Evolutionary conservation across 2,329 filamentous ascomycete species (phyloP).

Genomic region (Fusarium fujikuroi): DNA sequence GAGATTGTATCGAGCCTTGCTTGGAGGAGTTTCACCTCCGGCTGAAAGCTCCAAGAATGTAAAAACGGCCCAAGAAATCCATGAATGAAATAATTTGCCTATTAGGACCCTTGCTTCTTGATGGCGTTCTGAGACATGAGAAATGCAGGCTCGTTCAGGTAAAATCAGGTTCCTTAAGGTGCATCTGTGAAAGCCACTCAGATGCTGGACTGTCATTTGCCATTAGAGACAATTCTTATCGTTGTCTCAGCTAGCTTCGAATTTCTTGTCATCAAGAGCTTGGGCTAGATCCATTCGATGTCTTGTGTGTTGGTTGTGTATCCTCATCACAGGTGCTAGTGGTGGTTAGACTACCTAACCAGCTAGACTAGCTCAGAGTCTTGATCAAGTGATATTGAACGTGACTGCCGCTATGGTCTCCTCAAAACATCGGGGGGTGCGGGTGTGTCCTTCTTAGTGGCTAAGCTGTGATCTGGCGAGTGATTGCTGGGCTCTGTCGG

Average conservation of each 20-base stretch:
- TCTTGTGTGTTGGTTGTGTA: slow-evolving; percentile 33
- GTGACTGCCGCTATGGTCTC: slow-evolving; percentile 15
- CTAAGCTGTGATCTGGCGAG: slow-evolving; percentile 1
- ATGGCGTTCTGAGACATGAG: slow-evolving; percentile 34
- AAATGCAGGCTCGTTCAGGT: slow-evolving; percentile 9
- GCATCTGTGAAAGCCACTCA: slow-evolving; percentile 21
- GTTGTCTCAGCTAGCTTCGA: slow-evolving; percentile 23
- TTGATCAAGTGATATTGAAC: slow-evolving; percentile 26
- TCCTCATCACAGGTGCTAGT: slow-evolving; percentile 14
- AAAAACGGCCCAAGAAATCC: slow-evolving; percentile 9
- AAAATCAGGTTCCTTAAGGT: not conserved
- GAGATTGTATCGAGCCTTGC: not conserved
- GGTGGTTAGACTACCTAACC: slow-evolving; percentile 22
- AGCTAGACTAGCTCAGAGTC: slow-evolving; percentile 33
- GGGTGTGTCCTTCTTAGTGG: slow-evolving; percentile 4
- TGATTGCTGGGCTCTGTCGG: slow-evolving; percentile 4
- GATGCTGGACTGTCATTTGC: slow-evolving; percentile 13
- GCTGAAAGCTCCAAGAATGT: not conserved
- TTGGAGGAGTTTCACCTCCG: not conserved
- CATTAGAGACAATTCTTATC: slow-evolving; percentile 22
- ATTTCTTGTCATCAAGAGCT: not conserved
- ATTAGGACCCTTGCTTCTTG: slow-evolving; percentile 16
- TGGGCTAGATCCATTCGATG: slow-evolving; percentile 24
- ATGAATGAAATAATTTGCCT: not conserved
- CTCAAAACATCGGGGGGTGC: slow-evolving; percentile 11